Base-by-base conservation (phyloP, 2,329 filamentous ascomycete genomes). In the Lecanoromycetidae sp. region DNA sequence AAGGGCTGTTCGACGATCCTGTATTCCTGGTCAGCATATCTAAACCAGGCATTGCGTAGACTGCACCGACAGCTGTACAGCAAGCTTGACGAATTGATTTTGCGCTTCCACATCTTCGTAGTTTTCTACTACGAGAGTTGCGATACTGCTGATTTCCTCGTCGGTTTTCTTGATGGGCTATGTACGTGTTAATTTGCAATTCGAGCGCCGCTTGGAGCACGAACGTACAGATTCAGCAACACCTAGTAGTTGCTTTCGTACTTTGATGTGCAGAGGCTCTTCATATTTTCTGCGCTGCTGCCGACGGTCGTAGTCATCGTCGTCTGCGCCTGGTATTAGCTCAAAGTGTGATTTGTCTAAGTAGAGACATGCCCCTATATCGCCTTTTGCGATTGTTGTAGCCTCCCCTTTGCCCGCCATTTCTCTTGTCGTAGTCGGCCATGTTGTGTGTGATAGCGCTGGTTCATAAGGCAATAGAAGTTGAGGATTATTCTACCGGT, bases 1-100 rank as follows among this genome's bases (percentile, higher is more conserved):
- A 98, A 82, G 1, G 91, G 91, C 67, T 98, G 91, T 67, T 98
- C 91, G 29, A 86, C 63, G 35, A 84, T 74, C 55, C 75, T 79
- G 50, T 22, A 38, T 9, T 19, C 22, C 26, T n/a, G n/a, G n/a
- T n/a, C n/a, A n/a, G n/a, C n/a, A n/a, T n/a, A n/a, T n/a, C n/a
- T n/a, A n/a, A n/a, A n/a, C n/a, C n/a, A n/a, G n/a, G n/a, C n/a
- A n/a, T n/a, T n/a, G n/a, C n/a, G n/a, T n/a, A n/a, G n/a, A n/a
- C n/a, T n/a, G n/a, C n/a, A n/a, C 74, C 55, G 65, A 78, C 75
- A 96, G 72, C 64, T 90, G 84, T 49, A 88, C 68, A 6, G 80
- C 71, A 25, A 94, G 74, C 48, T 82, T 77, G 55, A 84, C 71
- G 62, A 94, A 93, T 42, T 74, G 78, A 26, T 72, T 75, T 54